Base-by-base conservation (phyloP, 495 filamentous ascomycete species). In the Podospora australis region DNA sequence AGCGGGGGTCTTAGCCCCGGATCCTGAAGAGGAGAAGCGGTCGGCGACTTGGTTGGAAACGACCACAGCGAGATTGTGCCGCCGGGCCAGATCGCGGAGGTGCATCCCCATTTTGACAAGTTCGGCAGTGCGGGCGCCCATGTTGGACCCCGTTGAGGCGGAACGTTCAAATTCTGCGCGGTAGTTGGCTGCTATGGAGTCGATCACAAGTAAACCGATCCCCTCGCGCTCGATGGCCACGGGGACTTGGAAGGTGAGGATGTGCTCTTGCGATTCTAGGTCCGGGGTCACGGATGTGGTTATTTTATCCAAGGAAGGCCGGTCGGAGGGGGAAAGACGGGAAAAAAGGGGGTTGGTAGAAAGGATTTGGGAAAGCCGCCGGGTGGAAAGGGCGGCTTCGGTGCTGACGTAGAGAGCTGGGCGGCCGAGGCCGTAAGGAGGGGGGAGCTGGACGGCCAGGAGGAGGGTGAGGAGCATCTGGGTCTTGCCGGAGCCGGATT, bases 41-140 rank as follows among this genome's bases (percentile, higher is more conserved):
- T 98, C 92, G 4, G 84, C 83, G n/a, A 98, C 94, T 63, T 98
- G 92, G 59, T 98, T 98, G 8, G 90, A 83, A 1, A 96, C 83
- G 3, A 97, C 90, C 23, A 98, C 75, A 9, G 92, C 90, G 20
- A 96, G 69, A 45, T 82, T 69, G 60, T 92, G 69, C 38, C 72
- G 74, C 25, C 75, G 73, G 1, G 92, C 91, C 2, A 96, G 67
- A 17, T 82, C 78, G 28, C 88, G 81, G 16, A 98, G 68, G 39
- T 84, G 68, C 35, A 81, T 74, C n/a, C 91, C 92, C 4, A 95
- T 70, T 35, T 78, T 78, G 7, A 87, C 71, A 26, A 98, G 77
- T 49, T 94, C 83, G 24, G 72, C 70, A 39, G 78, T 75, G 54
- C 85, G 80, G 25, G 65, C 67, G 55, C 75, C 79, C 74, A 84